These are phyloP conservation scores for Nannochloropsis gaditana DNA, from an alignment of 108 stramenopile genomes.

Conservation along the genomic window DNA sequence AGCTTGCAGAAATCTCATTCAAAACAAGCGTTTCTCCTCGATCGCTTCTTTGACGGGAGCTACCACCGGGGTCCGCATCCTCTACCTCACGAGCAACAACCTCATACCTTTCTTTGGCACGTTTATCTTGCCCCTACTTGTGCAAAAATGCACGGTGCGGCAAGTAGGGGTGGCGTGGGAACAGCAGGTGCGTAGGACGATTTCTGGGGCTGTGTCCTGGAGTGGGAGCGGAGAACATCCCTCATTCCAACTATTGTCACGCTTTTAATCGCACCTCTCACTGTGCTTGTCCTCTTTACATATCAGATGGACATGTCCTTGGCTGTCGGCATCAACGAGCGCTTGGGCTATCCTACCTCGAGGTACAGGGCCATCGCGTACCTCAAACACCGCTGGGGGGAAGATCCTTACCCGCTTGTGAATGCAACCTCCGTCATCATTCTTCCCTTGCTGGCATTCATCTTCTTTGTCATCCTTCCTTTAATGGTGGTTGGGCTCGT, in stretches of 20 bases:
- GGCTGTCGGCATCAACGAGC: not conserved
- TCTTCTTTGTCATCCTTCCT: not conserved
- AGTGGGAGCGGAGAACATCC: too few relatives aligned
- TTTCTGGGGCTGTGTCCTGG: too few relatives aligned
- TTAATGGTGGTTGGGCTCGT: not conserved
- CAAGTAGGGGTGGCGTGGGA: not conserved
- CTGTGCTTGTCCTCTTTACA: not conserved
- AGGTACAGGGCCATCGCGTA: slow-evolving; percentile 12
- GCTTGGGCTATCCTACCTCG: not conserved
- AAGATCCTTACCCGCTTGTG: not conserved
- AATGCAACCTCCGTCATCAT: not conserved
- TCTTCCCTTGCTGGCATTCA: not conserved
- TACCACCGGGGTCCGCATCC: not conserved
- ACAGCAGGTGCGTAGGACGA: not conserved
- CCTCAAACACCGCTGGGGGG: not conserved
- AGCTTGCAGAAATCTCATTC: not conserved
- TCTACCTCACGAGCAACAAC: not conserved
- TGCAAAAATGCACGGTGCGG: not conserved
- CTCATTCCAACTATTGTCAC: too few relatives aligned
- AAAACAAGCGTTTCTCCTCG: not conserved
- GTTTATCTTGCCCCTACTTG: not conserved
- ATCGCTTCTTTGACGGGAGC: not conserved
- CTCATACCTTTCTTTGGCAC: not conserved
- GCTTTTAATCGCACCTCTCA: too few relatives aligned
- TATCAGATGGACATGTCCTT: slow-evolving; percentile 17